Conservation (phyloP, 2,329 filamentous ascomycete genomes). For the Clathrospora elynae region DNA sequence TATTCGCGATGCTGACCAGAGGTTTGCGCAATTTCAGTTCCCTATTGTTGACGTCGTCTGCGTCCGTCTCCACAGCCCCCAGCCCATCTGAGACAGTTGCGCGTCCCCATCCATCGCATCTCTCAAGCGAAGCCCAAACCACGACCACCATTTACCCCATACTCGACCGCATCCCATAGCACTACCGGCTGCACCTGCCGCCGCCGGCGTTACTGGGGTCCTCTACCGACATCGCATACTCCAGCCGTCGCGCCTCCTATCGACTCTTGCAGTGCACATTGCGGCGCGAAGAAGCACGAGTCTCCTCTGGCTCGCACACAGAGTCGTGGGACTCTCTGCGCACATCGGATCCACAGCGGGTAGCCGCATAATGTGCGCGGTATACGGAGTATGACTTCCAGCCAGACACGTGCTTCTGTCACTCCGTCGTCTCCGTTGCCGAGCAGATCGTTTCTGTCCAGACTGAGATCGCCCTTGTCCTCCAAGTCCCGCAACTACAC, state of each 20-base stretch:
- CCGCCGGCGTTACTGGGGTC: background rate
- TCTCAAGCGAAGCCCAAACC: slow-evolving; percentile 22
- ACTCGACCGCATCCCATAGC: slow-evolving; percentile 14
- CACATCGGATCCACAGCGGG: slow-evolving; percentile 29
- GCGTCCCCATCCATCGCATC: slow-evolving; percentile 24
- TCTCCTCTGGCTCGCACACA: slow-evolving; percentile 1
- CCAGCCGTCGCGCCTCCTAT: slow-evolving; percentile 2
- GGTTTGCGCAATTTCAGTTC: slow-evolving; percentile 29
- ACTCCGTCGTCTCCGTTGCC: slow-evolving; percentile 36
- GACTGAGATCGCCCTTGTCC: slow-evolving; percentile 61
- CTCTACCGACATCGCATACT: slow-evolving; percentile 1
- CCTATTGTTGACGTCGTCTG: slow-evolving; percentile 15
- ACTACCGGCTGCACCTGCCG: background rate
- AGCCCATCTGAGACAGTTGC: slow-evolving; percentile 39
- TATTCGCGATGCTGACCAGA: slow-evolving; percentile 42
- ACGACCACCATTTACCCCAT: slow-evolving; percentile 14
- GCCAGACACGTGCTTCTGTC: slow-evolving; percentile 40
- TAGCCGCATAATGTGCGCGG: slow-evolving; percentile 48
- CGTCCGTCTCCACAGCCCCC: slow-evolving; percentile 25
- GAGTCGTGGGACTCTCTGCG: slow-evolving; percentile 11
- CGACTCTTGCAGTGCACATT: background rate
- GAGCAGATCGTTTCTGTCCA: slow-evolving; percentile 54
- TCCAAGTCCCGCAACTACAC: slow-evolving; percentile 67
- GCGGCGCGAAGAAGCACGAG: slow-evolving; percentile 1
- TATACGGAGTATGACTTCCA: slow-evolving; percentile 49